Evolutionary conservation across 805 yeast genomes (phyloP).

Genomic region (Metschnikowia drakensbergensis): DNA sequence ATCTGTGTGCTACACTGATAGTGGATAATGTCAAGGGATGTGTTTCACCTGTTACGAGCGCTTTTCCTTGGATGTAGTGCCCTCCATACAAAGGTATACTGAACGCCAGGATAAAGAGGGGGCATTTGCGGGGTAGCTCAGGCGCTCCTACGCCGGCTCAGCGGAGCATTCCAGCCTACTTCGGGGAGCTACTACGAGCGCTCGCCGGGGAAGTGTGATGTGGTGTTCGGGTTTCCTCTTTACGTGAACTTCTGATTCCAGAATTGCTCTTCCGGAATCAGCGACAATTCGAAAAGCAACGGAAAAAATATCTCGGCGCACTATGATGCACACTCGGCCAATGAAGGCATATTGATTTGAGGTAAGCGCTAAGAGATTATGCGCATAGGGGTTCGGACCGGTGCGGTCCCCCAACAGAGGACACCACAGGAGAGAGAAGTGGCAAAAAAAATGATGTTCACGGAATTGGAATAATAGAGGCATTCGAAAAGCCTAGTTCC

Average conservation of each 20-base stretch:
- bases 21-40: too few relatives aligned
- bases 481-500: too few relatives aligned
- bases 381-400: slow-evolving; percentile 10
- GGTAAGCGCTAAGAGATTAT: slow-evolving; percentile 6
- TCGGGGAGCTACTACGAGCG: background rate
- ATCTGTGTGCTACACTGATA: too few relatives aligned
- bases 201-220: background rate
- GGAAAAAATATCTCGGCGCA: slow-evolving; percentile 9
- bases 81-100: background rate
- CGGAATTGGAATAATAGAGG: too few relatives aligned
- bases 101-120: background rate
- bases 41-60: too few relatives aligned
- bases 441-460: too few relatives aligned
- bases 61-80: too few relatives aligned
- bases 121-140: background rate
- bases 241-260: background rate
- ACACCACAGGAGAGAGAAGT: background rate
- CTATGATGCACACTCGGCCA: slow-evolving; percentile 14
- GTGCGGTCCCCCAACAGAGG: background rate
- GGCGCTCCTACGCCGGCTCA: background rate
- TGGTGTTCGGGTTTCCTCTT: slow-evolving; percentile 1
- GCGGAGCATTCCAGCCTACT: background rate
- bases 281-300: background rate
- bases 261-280: background rate
- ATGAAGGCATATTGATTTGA: slow-evolving; percentile 8